Conservation (phyloP, 2,329 filamentous ascomycete genomes). For the Pseudonectria foliicola region DNA sequence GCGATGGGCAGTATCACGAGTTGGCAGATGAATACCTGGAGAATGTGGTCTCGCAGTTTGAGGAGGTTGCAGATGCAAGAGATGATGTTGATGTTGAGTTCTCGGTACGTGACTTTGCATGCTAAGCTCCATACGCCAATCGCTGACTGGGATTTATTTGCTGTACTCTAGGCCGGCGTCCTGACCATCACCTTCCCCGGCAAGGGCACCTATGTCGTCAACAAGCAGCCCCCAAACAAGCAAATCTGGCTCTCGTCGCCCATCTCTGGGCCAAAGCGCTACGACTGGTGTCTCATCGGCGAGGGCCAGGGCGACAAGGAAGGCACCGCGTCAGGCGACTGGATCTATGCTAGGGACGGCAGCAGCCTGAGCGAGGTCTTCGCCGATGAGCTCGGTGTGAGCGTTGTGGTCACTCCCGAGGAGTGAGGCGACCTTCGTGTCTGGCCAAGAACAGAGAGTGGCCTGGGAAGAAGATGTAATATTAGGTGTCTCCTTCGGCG, state of each 20-base stretch:
- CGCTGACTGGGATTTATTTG: background rate
- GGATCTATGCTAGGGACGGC: slow-evolving; percentile 86
- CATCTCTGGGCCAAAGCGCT: slow-evolving; percentile 84
- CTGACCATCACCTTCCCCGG: slow-evolving; percentile 65
- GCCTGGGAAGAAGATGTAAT: slow-evolving; percentile 1
- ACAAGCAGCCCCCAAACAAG: slow-evolving; percentile 97
- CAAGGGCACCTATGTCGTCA: slow-evolving; percentile 82
- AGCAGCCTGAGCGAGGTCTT: slow-evolving; percentile 66
- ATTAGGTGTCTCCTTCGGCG: slow-evolving; percentile 1
- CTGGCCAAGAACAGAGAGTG: background rate
- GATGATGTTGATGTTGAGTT: slow-evolving; percentile 85
- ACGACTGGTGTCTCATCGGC: slow-evolving; percentile 73
- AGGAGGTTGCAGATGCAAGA: slow-evolving; percentile 64
- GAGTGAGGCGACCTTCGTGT: slow-evolving; percentile 15
- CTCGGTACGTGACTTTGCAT: slow-evolving; percentile 56
- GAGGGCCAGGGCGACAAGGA: slow-evolving; percentile 71
- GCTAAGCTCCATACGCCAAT: background rate
- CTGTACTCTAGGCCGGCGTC: slow-evolving; percentile 60
- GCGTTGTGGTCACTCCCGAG: slow-evolving; percentile 34
- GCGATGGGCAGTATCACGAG: slow-evolving; percentile 66
- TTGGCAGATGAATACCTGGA: slow-evolving; percentile 70
- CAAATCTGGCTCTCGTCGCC: slow-evolving; percentile 96
- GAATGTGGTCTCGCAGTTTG: slow-evolving; percentile 49
- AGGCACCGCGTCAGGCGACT: slow-evolving; percentile 64
- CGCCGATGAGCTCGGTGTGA: slow-evolving; percentile 66